Base-by-base conservation (phyloP, 139 green algal species). In the Coelastrella sp. region DNA sequence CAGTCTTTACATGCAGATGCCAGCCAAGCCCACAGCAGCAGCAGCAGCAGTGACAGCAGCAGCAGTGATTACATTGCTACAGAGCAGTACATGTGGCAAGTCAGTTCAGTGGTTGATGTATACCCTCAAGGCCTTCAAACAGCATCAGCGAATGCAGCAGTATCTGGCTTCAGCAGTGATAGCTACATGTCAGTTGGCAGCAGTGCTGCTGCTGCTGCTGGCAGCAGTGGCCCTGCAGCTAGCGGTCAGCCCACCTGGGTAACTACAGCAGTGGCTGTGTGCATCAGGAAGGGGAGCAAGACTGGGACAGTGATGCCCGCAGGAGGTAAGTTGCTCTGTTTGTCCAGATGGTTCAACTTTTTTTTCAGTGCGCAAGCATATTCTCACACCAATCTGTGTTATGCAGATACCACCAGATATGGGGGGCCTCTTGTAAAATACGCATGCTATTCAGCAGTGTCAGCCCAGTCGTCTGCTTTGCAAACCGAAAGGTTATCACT, bases 11-110 rank as follows among this genome's bases (percentile, higher is more conserved):
- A 83, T 59, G 11, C n/a, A 83, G n/a, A 19, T 22, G 23, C n/a
- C 76, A 58, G 20, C 76, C 14, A 2, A 59, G 58, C 10, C 61
- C 8, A 22, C 32, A 61, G 56, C 68, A 64, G 83, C 83, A 73
- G 68, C 19, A 81, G 68, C 68, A 74, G 68, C 23, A 22, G 84
- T 73, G 61, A 73, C 84, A 89, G 84, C 84, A 83, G 84, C n/a
- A 76, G 16, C 17, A 23, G 22, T 14, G 68, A 76, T 76, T 2
- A 76, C 14, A 76, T 76, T 22, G 17, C 22, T 3, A 76, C 16
- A 32, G 16, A 23, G 68, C 68, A 76, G 68, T 76, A 76, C 68
- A 76, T 2, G 7, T 76, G 68, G 68, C 68, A 22, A 23, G 22
- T 76, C 68, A 76, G 68, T 76, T 3, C 5, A 7, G 68, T 76